A percentile compares a stretch with the other conserved stretches of the same genome.
Conservation (phyloP, 2,329 filamentous ascomycete genomes). For the Exophiala lecanii-corni region DNA sequence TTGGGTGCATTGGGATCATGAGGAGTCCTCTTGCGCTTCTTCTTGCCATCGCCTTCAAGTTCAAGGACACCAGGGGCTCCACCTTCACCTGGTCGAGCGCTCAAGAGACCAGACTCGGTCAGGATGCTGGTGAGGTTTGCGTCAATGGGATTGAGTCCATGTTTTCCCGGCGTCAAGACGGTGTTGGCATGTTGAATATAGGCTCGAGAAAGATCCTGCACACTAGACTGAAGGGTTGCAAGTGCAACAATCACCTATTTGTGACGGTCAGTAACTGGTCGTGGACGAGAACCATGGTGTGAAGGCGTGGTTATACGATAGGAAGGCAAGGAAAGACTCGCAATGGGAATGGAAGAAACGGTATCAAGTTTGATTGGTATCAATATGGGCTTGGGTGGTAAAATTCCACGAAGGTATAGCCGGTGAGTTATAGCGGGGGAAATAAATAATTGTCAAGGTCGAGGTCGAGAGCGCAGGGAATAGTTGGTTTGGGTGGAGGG, state of each 20-base stretch:
- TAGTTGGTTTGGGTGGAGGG: no score
- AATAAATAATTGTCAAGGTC: no score
- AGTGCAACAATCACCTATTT: conserved; percentile 70
- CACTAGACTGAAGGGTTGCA: conserved; percentile 70
- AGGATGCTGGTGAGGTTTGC: conserved; percentile 46
- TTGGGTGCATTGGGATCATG: conserved; percentile 93
- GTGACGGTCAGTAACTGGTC: conserved; percentile 36
- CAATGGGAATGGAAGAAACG: conserved; percentile 3
- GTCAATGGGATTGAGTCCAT: conserved; percentile 45
- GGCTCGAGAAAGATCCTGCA: conserved; percentile 73
- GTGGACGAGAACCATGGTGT: no score
- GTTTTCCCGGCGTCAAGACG: conserved; percentile 61
- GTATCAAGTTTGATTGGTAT: no score
- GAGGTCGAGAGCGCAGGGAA: no score
- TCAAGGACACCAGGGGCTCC: conserved; percentile 29
- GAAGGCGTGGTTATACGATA: conserved; percentile 6
- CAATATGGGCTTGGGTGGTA: no score
- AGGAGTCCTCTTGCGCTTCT: conserved; percentile 82
- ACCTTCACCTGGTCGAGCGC: conserved; percentile 30
- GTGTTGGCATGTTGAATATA: conserved; percentile 87
- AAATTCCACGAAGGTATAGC: no score
- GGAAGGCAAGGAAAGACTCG: conserved; percentile 8
- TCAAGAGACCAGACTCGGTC: conserved; percentile 42
- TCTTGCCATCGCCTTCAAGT: conserved; percentile 59
- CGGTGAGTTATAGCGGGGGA: no score